Base-by-base conservation (phyloP, 805 yeast genomes). In the Limtongozyma cylindracea region DNA sequence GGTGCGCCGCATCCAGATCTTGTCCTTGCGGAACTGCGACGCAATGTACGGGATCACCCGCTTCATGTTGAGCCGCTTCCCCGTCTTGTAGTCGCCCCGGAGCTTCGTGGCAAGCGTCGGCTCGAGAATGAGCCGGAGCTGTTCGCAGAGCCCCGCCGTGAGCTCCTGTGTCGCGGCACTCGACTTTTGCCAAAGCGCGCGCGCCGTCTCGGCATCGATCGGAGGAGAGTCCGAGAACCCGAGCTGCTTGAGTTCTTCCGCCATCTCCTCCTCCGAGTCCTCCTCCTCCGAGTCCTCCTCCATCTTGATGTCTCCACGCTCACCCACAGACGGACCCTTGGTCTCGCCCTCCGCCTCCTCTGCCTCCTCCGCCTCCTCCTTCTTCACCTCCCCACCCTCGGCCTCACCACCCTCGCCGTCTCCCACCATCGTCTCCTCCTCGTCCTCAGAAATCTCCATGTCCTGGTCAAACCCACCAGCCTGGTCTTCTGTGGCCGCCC, bases 1-100 rank as follows among this genome's bases (percentile, higher is more conserved):
- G 5, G 95, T 80, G 45, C 99, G 65, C 41, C 94, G 65, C 48
- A 88, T 59, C 99, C 99, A 88, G 26, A 88, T 88, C 54, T 88
- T 88, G 44, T 88, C 99, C 43, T 88, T 88, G 37, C 92, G 68
- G 62, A 78, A 88, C 37, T 80, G 92, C 18, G 93, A 76, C 1
- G 99, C 99, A 52, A 88, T 88, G 44, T 84, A 88, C 5, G 96
- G 92, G 37, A 88, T 88, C 35, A 88, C 88, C 32, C 95, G 60
- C 54, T 84, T 88, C 96, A 88, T 82, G 45, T 88, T 88, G 35
- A 88, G 60, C 32, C 98, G 59, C 43, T 88, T 88, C 43, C 99
- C 99, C 2, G 95, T 82, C 45, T 82, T 80, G 48, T 78, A 88
- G 41, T 88, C 98, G 38, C 99, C 99, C 29, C 62, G 66, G 26